Conservation (phyloP, 2,329 filamentous ascomycete species). For the Fusarium camptoceras region DNA sequence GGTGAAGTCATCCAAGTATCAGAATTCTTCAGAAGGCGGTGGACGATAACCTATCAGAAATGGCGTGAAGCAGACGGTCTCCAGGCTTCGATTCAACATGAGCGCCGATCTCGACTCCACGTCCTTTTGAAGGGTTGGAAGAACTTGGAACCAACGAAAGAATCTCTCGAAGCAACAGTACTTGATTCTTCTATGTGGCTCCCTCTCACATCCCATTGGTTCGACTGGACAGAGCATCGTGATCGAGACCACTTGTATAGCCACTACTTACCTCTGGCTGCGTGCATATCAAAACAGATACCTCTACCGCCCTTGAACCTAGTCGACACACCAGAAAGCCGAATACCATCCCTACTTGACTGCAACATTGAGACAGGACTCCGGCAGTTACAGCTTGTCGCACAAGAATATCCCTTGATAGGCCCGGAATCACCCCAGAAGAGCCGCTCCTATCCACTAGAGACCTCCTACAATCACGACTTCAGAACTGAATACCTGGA, state of each 20-base stretch:
- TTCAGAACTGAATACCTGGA: neutral
- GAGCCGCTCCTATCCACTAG: neutral
- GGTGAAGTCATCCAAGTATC: accelerated
- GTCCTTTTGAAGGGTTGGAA: neutral
- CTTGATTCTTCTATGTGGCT: neutral
- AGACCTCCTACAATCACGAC: neutral
- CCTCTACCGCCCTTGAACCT: neutral
- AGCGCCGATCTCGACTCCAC: accelerated
- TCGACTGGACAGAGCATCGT: neutral
- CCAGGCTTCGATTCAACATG: accelerated
- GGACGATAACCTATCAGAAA: accelerated
- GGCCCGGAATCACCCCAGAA: neutral
- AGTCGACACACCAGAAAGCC: accelerated
- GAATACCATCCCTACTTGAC: neutral
- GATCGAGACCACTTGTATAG: neutral
- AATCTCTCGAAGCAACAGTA: accelerated
- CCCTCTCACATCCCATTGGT: neutral
- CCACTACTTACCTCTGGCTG: neutral
- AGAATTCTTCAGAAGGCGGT: neutral
- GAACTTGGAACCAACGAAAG: accelerated
- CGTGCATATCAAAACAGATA: neutral
- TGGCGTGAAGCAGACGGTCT: neutral
- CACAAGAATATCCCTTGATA: accelerated
- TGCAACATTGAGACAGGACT: neutral
- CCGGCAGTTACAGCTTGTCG: neutral